A percentile compares a stretch with the other conserved stretches of the same genome.
phyloP scores from a whole-genome alignment of 306 rosid species.

The Amphicarpaea edgeworthii region DNA sequence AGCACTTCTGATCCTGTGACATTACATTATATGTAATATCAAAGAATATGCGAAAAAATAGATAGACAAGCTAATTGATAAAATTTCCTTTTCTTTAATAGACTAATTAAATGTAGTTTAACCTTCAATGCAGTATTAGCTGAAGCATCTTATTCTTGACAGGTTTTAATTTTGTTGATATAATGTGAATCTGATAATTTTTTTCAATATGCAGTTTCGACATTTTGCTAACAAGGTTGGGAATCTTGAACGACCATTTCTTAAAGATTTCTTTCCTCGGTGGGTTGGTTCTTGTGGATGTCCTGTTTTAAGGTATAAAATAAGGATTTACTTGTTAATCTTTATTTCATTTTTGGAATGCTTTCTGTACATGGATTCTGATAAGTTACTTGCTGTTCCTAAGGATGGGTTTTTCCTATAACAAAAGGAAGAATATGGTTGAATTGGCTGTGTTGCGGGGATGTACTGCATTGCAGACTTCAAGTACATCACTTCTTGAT shows the following conservation, averaged over 20 bases:
- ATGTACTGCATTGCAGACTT: slow-evolving; percentile 71
- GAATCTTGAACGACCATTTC: slow-evolving; percentile 98
- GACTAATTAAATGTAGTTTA: not conserved
- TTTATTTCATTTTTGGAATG: slow-evolving; percentile 30
- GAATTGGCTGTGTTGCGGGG: slow-evolving; percentile 95
- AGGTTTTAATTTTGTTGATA: not conserved
- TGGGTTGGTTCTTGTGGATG: slow-evolving; percentile 97
- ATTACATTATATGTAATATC: too few relatives aligned
- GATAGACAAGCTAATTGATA: not conserved
- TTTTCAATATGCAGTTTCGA: slow-evolving; percentile 77
- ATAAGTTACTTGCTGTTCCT: slow-evolving; percentile 41
- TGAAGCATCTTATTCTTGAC: not conserved
- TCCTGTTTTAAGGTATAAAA: slow-evolving; percentile 80
- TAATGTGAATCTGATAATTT: slow-evolving; percentile 30
- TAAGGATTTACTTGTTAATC: slow-evolving; percentile 32
- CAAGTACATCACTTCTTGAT: slow-evolving; percentile 64
- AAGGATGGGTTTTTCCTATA: slow-evolving; percentile 96
- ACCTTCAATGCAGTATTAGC: not conserved
- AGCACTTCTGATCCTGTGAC: too few relatives aligned
- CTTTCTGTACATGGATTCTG: slow-evolving; percentile 47
- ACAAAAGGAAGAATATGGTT: slow-evolving; percentile 93
- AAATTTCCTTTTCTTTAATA: slow-evolving; percentile 9
- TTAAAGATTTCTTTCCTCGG: slow-evolving; percentile 96
- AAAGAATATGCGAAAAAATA: not conserved
- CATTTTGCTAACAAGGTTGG: slow-evolving; percentile 97